Conservation (phyloP, 306 rosid genomes). For the Alnus rubra region DNA sequence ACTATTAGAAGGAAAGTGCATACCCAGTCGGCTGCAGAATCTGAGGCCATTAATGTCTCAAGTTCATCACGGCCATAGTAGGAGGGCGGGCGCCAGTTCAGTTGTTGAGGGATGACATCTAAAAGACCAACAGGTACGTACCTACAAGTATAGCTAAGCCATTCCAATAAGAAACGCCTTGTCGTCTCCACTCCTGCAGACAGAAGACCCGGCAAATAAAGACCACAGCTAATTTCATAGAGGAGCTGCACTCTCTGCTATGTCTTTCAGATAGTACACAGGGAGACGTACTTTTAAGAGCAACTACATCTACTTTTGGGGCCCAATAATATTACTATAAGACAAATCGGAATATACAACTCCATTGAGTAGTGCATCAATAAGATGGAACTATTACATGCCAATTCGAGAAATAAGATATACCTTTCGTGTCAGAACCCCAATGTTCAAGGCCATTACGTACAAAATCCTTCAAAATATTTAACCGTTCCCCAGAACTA, state of each 20-base stretch:
- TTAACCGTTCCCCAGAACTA: constrained; percentile 81
- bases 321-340: background rate
- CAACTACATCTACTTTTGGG: background rate
- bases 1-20: constrained; percentile 20
- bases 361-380: background rate
- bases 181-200: constrained; percentile 88
- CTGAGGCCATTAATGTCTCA: constrained; percentile 93
- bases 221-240: background rate
- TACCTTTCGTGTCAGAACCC: constrained; percentile 98
- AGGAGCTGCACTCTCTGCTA: background rate
- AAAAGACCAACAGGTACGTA: constrained; percentile 87
- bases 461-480: constrained; percentile 73
- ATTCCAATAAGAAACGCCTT: constrained; percentile 81
- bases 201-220: background rate
- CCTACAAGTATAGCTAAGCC: constrained; percentile 93
- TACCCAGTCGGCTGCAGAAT: constrained; percentile 99
- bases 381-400: background rate
- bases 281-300: background rate
- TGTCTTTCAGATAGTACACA: background rate
- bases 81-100: constrained; percentile 88
- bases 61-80: constrained; percentile 80
- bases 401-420: constrained; percentile 1
- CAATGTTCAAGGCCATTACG: constrained; percentile 86
- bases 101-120: constrained; percentile 74
- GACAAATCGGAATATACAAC: background rate